Percentiles rank a stretch among this genome's conserved stretches.
Evolutionary conservation across 768 basidiomycete species (phyloP).

Genomic region (Suillus weaverae): DNA sequence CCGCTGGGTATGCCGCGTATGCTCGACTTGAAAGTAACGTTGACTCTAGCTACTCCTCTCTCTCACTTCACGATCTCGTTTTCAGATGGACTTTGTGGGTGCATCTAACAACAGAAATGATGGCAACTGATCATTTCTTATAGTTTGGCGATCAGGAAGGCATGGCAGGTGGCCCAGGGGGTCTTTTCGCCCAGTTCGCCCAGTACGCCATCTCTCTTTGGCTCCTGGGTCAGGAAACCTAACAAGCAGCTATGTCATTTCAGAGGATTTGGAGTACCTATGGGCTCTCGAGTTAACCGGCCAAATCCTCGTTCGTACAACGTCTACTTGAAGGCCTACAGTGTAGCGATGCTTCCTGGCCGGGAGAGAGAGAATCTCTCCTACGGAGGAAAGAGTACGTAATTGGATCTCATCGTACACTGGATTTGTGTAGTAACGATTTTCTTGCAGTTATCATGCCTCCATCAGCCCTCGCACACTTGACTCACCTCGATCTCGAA

Average conservation of each 20-base stretch:
- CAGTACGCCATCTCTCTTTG: constrained; percentile 41
- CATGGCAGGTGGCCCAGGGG: constrained; percentile 52
- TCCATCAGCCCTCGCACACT: constrained; percentile 85
- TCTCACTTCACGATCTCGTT: constrained; percentile 18
- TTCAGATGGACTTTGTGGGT: constrained; percentile 42
- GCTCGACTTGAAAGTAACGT: constrained; percentile 7
- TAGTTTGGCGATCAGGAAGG: constrained; percentile 37
- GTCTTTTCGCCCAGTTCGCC: constrained; percentile 65
- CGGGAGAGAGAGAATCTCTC: constrained; percentile 87
- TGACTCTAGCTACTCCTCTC: constrained; percentile 13
- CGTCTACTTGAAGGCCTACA: constrained; percentile 93
- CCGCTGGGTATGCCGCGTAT: constrained; percentile 27
- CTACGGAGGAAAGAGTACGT: constrained; percentile 95
- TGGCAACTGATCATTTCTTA: constrained; percentile 19
- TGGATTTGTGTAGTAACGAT: constrained; percentile 9
- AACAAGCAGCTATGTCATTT: constrained; percentile 17
- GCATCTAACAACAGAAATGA: neutral
- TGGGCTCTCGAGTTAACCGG: constrained; percentile 45
- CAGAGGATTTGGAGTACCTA: constrained; percentile 57
- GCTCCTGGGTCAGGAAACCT: constrained; percentile 13
- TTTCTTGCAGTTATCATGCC: constrained; percentile 86
- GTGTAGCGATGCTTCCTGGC: constrained; percentile 90
- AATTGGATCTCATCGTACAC: constrained; percentile 23
- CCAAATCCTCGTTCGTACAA: constrained; percentile 76
- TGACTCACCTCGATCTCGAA: constrained; percentile 86